Conservation (phyloP, 768 basidiomycete species). For the button mushroom (Agaricus bisporus) region DNA sequence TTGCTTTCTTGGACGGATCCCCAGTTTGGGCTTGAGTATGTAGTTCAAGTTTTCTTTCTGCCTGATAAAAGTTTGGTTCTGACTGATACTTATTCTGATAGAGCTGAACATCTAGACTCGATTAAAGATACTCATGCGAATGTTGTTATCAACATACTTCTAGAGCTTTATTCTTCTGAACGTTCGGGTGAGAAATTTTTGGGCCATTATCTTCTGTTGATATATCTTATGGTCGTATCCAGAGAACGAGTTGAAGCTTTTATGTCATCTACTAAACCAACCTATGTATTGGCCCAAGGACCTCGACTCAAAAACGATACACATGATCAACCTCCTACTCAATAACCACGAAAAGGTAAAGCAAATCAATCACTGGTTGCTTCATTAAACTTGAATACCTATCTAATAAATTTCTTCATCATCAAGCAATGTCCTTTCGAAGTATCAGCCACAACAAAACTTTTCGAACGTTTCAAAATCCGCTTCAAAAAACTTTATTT, state of each 20-base stretch:
- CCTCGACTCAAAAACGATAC: slow-evolving; percentile 30
- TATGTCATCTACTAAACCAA: slow-evolving; percentile 60
- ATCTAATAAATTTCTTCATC: not conserved
- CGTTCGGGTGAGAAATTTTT: slow-evolving; percentile 30
- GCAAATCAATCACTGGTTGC: not conserved
- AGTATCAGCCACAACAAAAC: slow-evolving; percentile 46
- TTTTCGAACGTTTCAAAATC: slow-evolving; percentile 48
- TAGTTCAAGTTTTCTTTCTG: not conserved
- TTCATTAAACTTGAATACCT: not conserved
- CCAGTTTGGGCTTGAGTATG: slow-evolving; percentile 45
- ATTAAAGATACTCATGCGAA: slow-evolving; percentile 43
- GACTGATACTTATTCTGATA: slow-evolving; percentile 3
- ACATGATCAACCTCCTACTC: slow-evolving; percentile 43
- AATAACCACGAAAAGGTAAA: slow-evolving; percentile 44
- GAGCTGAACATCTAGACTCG: slow-evolving; percentile 15
- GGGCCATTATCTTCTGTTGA: not conserved
- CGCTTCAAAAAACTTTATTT: slow-evolving; percentile 37
- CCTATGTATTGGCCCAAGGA: slow-evolving; percentile 40
- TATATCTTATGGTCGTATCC: not conserved
- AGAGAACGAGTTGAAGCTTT: slow-evolving; percentile 58
- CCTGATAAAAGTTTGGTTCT: not conserved
- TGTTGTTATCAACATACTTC: slow-evolving; percentile 50
- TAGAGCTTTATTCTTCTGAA: slow-evolving; percentile 40
- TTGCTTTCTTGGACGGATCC: slow-evolving; percentile 89
- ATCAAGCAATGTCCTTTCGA: slow-evolving; percentile 53